Evolutionary conservation across 805 yeast genomes (phyloP), one percentile per base, ranked within the genome.

Genomic region (Starmerella asiatica): DNA sequence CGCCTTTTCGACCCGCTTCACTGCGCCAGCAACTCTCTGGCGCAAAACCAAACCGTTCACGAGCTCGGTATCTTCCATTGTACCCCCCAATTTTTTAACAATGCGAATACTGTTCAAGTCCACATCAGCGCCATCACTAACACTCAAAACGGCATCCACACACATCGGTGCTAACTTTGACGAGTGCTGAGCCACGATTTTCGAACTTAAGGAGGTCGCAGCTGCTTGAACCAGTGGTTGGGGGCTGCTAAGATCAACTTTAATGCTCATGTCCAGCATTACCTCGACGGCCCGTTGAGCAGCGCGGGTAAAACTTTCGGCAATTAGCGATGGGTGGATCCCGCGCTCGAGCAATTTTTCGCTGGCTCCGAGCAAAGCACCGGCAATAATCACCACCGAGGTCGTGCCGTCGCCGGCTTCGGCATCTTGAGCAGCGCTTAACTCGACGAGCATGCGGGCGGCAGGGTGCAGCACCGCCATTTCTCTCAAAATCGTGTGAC

Each of bases 331-430:
- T 42, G 99, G 99, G 61, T 91, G 98, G 52, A 91, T 84, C 3
- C 68, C 97, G 59, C 81, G 83, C 50, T 74, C 76, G 53, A 91
- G 70, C 44, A 91, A 68, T 58, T 79, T 78, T 53, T 91, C 98
- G 40, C 97, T 94, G 15, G 98, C 98, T 23, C 88, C 94, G 40
- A 91, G 67, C 36, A 91, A 63, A 4, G 96, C 88, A 28, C 98
- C 99, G 5, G 96, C 83, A 46, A 91, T 68, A 40, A 91, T 88
- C 21, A 93, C 98, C 24, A 91, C 98, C 2, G 95, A 79, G 0
- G 99, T 91, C 26, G 99, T 91, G 48, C 99, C 99, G 59, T 91
- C 99, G 40, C 99, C 99, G n/a, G 97, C 98, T 61, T 86, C 99
- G 29, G 86, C 80, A 54, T 91, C 99, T 63, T 91, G 99, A 1